Evolutionary conservation across 495 filamentous ascomycete genomes (phyloP).

Genomic region (Aspergillus panamensis): DNA sequence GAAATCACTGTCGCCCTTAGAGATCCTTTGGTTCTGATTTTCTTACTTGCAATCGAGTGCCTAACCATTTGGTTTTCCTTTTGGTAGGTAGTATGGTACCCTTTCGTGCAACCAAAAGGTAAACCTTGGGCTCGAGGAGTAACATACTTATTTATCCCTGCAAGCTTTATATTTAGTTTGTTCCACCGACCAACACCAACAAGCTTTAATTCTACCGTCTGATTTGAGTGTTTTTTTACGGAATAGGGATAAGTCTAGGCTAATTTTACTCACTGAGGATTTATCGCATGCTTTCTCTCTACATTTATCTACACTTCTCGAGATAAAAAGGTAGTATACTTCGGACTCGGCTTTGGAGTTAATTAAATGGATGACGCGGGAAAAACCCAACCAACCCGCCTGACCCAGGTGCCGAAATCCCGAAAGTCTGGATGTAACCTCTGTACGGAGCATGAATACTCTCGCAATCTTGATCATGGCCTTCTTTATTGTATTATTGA

Average conservation of each 20-base stretch:
- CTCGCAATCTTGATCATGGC: neutral
- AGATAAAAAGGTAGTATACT: neutral
- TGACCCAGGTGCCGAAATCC: conserved; percentile 4
- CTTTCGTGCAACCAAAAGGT: neutral
- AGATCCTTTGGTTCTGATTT: neutral
- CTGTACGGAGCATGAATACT: neutral
- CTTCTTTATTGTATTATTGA: neutral
- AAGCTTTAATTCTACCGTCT: conserved; percentile 2
- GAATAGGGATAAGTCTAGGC: too few relatives aligned
- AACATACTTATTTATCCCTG: neutral
- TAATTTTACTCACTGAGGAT: too few relatives aligned
- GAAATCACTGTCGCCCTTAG: neutral
- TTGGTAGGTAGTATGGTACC: neutral
- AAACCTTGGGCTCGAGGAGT: neutral
- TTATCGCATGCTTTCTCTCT: too few relatives aligned
- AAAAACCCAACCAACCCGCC: conserved; percentile 3
- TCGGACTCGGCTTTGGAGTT: neutral
- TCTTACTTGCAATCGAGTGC: neutral
- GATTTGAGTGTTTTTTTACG: too few relatives aligned
- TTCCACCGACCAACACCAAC: conserved; percentile 2
- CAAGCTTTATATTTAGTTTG: neutral
- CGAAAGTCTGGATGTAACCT: neutral
- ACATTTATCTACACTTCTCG: neutral
- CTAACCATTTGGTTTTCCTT: neutral
- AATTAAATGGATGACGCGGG: conserved; percentile 1